Base-by-base conservation (phyloP, 495 filamentous ascomycete species). In the Aspergillus steynii region DNA sequence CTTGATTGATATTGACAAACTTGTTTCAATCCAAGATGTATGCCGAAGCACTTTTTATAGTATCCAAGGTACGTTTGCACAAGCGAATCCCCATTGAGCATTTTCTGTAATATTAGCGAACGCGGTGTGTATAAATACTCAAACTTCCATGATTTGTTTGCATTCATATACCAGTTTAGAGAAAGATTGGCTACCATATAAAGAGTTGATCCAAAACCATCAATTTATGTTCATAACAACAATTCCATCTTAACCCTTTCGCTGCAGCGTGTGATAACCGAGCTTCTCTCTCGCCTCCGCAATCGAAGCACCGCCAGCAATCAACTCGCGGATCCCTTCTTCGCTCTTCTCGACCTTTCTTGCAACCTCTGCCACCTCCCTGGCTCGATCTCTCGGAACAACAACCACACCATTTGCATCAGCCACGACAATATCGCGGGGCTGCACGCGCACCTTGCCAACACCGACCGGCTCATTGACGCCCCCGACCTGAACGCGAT, bases 401-500 rank as follows among this genome's bases (percentile, higher is more conserved):
- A 67, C 57, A 14, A 67, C 65, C 6, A 67, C 65, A 26, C 65
- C 65, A 28, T 67, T 67, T 25, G 65, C 65, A 64, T 67, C 65
- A 8, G 65, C 65, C 32, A 67, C 61, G 37, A 67, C 65, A 26
- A 67, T 67, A 29, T 67, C 65, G 27, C 65, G 65, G 47, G 61
- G 52, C 8, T 59, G 5, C 0, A 67, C 65, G 31, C 59, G 65
- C 14, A 67, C 65, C 51, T 62, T 59, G 20, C 65, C 65, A 28
- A 67, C 57, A 14, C 65, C 61, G 26, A 67, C 57, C 3, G 59
- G 25, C 61, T 67, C 65, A 27, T 64, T 64, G 7, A 67, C 56
- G 3, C 61, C 61, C 20, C 50, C 65, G 5, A 67, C 58, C 37
- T 67, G 65, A 46, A 64, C 64, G n/a, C 64, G 60, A 51, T 66